phyloP scores from a whole-genome alignment of 163 green algal genomes.

The Scenedesmus sp. region DNA sequence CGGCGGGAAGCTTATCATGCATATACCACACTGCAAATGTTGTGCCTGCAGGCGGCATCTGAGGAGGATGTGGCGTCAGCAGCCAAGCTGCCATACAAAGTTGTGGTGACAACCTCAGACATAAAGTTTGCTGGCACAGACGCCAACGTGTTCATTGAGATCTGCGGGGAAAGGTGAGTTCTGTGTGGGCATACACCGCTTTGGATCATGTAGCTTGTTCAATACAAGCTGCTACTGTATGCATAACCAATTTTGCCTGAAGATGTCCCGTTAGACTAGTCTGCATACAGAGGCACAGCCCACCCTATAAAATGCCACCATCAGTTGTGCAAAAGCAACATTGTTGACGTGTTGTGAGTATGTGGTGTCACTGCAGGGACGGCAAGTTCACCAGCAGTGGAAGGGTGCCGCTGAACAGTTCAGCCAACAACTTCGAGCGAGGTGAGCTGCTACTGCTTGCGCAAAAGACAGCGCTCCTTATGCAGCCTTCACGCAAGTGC shows the following conservation, averaged over 20 bases:
- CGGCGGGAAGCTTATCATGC: not conserved
- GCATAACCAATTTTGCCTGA: not conserved
- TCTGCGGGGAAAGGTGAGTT: conserved; percentile 62
- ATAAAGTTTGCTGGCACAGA: conserved; percentile 74
- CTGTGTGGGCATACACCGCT: too few relatives aligned
- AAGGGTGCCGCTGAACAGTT: conserved; percentile 57
- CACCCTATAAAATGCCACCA: not conserved
- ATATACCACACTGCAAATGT: not conserved
- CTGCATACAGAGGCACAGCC: not conserved
- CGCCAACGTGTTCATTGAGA: conserved; percentile 72
- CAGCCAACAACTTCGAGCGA: conserved; percentile 72
- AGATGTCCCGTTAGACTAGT: not conserved
- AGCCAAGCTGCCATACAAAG: conserved; percentile 61
- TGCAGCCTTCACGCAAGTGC: not conserved
- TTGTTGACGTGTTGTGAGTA: not conserved
- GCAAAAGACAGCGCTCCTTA: not conserved
- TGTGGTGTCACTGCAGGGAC: conserved; percentile 51
- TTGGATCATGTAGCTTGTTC: too few relatives aligned
- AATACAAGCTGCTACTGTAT: not conserved
- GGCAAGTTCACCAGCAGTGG: conserved; percentile 50
- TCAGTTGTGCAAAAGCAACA: not conserved
- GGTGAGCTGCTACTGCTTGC: not conserved
- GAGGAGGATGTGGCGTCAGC: not conserved
- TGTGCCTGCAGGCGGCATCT: conserved; percentile 2
- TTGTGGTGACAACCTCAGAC: conserved; percentile 67